Conservation (phyloP, 176 grass and related monocot species). For the Poa pratensis region DNA sequence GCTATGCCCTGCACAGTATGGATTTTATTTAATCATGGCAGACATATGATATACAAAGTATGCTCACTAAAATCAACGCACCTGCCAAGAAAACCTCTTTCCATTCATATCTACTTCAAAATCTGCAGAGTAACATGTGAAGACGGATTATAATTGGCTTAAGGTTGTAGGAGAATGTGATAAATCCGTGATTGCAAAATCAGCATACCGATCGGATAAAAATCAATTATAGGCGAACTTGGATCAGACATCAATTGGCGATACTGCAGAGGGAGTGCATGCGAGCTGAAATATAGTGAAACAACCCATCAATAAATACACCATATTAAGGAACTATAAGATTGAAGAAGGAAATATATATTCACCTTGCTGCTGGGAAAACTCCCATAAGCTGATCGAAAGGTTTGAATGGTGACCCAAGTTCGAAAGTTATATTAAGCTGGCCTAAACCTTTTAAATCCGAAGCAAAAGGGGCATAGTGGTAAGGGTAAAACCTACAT, state of each 20-base stretch:
- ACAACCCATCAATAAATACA: constrained; percentile 27
- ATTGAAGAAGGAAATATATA: constrained; percentile 16
- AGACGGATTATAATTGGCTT: constrained; percentile 17
- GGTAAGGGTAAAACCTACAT: constrained; percentile 97
- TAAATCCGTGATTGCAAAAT: constrained; percentile 4
- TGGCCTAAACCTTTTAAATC: constrained; percentile 74
- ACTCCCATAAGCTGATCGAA: constrained; percentile 99
- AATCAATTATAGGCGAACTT: constrained; percentile 90
- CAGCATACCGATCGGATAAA: constrained; percentile 87
- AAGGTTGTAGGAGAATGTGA: constrained; percentile 20
- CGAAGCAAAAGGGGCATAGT: constrained; percentile 99
- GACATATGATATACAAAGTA: constrained; percentile 34
- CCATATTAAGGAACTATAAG: constrained; percentile 7
- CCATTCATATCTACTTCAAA: constrained; percentile 99
- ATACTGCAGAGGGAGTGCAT: constrained; percentile 90
- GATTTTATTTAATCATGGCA: constrained; percentile 41
- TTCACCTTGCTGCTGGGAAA: constrained; percentile 97
- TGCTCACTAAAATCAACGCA: constrained; percentile 37
- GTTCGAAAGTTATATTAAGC: constrained; percentile 72
- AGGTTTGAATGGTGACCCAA: constrained; percentile 92
- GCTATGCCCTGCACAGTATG: constrained; percentile 75
- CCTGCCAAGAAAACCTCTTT: constrained; percentile 98
- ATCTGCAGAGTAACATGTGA: constrained; percentile 54
- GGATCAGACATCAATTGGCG: constrained; percentile 75
- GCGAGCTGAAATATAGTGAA: constrained; percentile 65